Evolutionary conservation across 768 basidiomycete genomes (phyloP), one percentile per base, ranked within the genome.

Genomic region (Amanita subjunquillea): DNA sequence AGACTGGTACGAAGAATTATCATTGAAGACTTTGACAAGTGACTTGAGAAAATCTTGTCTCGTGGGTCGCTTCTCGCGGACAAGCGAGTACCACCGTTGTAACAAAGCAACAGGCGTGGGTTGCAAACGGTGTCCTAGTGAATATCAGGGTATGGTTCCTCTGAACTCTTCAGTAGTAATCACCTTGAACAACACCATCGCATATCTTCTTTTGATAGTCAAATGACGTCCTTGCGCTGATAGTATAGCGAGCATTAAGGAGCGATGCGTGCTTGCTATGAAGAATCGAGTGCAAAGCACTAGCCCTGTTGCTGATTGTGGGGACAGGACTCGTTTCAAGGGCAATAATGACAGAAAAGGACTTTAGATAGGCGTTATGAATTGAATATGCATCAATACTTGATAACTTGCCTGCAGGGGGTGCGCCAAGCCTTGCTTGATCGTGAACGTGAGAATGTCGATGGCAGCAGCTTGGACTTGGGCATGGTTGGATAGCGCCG

Each of bases 351-450:
- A 92, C 79, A 0, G 95, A 93, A 65, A 96, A 85, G 32, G 91
- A 95, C 85, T 94, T 51, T 17, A 23, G 17, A 36, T 1, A 54
- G 20, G 25, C 23, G 36, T 46, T 20, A 51, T 23, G 23, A 40
- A 30, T n/a, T 30, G 15, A 29, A 10, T 22, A 15, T 2, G 51
- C 34, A 40, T 10, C 13, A 17, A 54, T 48, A 41, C 32, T 3
- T 23, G 43, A 27, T 22, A 40, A 50, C 76, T 50, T 60, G 87
- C 89, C 73, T 91, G 88, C 5, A 99, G 75, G 0, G 96, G 96
- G 68, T 98, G 94, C 4, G 92, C 91, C 48, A 98, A 74, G 2
- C 96, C 96, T 67, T 97, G 95, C 61, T 87, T 91, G 57, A 98
- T 83, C 0, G 93, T 95, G 60, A 96, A 95, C 30, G 80, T 86